Conservation (phyloP, 768 basidiomycete species). For the Kwoniella dendrophila region DNA sequence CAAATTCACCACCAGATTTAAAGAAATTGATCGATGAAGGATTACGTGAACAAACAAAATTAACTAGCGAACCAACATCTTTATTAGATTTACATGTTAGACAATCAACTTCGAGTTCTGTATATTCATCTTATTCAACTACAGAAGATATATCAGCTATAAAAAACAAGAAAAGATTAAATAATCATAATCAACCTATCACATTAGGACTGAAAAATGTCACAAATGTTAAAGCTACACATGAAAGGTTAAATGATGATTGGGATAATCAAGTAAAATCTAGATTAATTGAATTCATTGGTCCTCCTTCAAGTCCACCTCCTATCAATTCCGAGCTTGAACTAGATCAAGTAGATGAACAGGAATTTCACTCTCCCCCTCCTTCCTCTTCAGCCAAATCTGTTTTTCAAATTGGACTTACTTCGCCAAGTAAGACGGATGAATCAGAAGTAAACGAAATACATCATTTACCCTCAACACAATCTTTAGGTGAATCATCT, state of each 20-base stretch:
- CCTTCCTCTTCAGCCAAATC: not conserved
- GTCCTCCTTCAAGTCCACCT: conserved; percentile 23
- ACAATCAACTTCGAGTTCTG: not conserved
- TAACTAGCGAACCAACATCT: conserved; percentile 23
- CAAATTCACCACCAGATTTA: conserved; percentile 43
- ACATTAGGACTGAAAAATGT: conserved; percentile 12
- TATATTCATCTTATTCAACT: not conserved
- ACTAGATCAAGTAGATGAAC: not conserved
- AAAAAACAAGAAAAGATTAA: conserved; percentile 10
- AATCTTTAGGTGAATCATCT: conserved; percentile 41
- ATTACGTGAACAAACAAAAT: conserved; percentile 19
- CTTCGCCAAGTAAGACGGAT: conserved; percentile 10
- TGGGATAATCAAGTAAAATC: conserved; percentile 39
- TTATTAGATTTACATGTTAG: conserved; percentile 39
- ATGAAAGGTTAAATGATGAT: conserved; percentile 24
- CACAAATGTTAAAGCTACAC: conserved; percentile 34
- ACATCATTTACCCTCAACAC: conserved; percentile 28
- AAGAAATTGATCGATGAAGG: conserved; percentile 33
- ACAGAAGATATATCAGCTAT: not conserved
- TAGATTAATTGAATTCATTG: conserved; percentile 27
- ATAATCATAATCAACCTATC: not conserved
- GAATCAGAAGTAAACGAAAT: not conserved
- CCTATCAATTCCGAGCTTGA: no score
- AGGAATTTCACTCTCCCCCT: not conserved
- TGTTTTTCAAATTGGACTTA: not conserved